Evolutionary conservation across 495 filamentous ascomycete species (phyloP).

Genomic region (Apiosordaria backusii): DNA sequence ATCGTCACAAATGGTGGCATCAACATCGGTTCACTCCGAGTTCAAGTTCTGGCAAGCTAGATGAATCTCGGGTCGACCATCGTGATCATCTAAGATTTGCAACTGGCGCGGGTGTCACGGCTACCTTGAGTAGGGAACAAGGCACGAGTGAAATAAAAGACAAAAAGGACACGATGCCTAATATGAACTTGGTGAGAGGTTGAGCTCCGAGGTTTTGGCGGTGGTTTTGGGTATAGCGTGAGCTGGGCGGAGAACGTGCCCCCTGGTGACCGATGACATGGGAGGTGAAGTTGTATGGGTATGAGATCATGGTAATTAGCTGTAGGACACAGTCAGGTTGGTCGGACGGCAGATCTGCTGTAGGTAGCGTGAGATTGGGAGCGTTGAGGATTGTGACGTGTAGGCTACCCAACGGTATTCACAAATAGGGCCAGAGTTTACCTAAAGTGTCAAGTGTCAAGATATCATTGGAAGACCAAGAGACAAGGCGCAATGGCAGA

Average conservation of each 20-base stretch:
- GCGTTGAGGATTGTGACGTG: neutral
- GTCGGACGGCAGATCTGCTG: too few species aligned
- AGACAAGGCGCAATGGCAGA: too few species aligned
- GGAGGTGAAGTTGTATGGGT: neutral
- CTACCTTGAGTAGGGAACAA: neutral
- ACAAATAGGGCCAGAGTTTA: neutral
- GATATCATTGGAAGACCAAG: too few species aligned
- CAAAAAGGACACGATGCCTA: slow-evolving; percentile 16
- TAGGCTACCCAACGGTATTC: neutral
- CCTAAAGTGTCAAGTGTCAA: too few species aligned
- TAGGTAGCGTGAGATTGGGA: neutral
- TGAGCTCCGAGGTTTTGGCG: slow-evolving; percentile 16
- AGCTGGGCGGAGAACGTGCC: neutral
- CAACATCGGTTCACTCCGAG: neutral
- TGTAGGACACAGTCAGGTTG: too few species aligned
- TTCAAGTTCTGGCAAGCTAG: neutral
- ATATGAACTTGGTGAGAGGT: neutral
- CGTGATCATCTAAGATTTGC: neutral
- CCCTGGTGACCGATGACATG: neutral
- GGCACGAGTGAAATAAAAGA: neutral
- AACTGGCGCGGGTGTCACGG: neutral
- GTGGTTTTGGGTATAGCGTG: slow-evolving; percentile 20
- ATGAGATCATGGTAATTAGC: neutral
- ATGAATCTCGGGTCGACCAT: neutral
- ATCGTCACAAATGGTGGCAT: neutral